Evolutionary conservation across 768 basidiomycete species (phyloP), one percentile per base, ranked within the genome.

Genomic region (Serendipita sp.): DNA sequence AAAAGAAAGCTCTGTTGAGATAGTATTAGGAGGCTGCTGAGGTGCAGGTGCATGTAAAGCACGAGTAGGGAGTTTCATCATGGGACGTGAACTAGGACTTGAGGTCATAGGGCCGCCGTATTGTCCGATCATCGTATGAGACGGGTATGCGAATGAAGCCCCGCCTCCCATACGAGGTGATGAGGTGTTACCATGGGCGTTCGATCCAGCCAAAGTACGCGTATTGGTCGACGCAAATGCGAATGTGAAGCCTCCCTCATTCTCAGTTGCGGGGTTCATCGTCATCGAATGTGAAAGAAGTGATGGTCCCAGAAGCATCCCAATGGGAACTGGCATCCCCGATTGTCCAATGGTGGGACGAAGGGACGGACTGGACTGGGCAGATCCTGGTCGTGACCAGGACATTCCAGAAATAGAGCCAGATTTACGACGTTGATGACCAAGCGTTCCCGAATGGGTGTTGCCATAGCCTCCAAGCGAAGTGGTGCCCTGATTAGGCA

Each of bases 261-360:
- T 60, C 56, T 60, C 28, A 10, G 24, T 7, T 24, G 18, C 32
- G 1, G 56, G 28, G 8, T 24, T 60, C n/a, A 35, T n/a, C 1
- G 48, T 60, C 56, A 35, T 30, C 18, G 24, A n/a, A 35, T 60
- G 18, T 18, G 35, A 37, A 16, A 60, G 56, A 60, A 37, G 35
- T 16, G 56, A 28, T 60, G 56, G 56, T 60, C 56, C 56, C 16
- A 60, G 56, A 4, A 60, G 28, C 56, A 60, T 60, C 32, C 56
- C 56, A 16, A 18, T 51, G 10, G 56, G 56, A n/a, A 28, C 56
- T 32, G 56, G 56, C 56, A 60, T 60, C 3, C 34, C 34, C 24
- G 56, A 60, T 24, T 60, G 24, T 1, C 56, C 34, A 35, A 16
- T 32, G 24, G 56, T 60, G 24, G 56, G 56, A 37, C 56, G 56